A percentile compares a stretch with the other conserved stretches of the same genome.
These are phyloP conservation scores for Globisporangium recalcitrans DNA, from an alignment of 352 stramenopile species.

Conservation along the genomic window DNA sequence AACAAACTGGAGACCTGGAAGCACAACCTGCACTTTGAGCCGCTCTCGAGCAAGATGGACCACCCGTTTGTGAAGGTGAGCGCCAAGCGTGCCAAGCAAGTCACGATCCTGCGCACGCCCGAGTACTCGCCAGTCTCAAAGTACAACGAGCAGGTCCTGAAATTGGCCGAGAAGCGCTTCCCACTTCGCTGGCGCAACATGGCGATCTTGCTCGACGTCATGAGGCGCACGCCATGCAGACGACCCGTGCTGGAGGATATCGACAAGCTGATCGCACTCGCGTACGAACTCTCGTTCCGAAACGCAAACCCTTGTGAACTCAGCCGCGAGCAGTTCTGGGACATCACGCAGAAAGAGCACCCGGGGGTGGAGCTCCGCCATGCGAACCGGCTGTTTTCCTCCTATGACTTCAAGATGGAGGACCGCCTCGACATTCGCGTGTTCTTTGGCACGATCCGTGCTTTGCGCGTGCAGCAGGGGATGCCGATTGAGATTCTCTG, in stretches of 20 bases:
- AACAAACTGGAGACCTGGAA: conserved; percentile 37
- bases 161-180: conserved; percentile 34
- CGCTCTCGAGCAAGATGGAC: conserved; percentile 37
- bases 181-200: conserved; percentile 45
- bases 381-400: conserved; percentile 57
- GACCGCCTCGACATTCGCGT: conserved; percentile 51
- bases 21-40: conserved; percentile 36
- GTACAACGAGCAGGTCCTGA: conserved; percentile 29
- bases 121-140: conserved; percentile 36
- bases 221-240: conserved; percentile 50
- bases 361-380: conserved; percentile 33
- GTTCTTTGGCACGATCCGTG: conserved; percentile 42
- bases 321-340: conserved; percentile 43
- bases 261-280: conserved; percentile 49
- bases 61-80: conserved; percentile 38
- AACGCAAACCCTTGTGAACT: conserved; percentile 31
- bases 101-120: conserved; percentile 48
- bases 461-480: conserved; percentile 54
- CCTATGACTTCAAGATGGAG: conserved; percentile 43
- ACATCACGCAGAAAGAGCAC: conserved; percentile 45
- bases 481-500: conserved; percentile 44
- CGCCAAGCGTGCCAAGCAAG: conserved; percentile 25
- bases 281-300: conserved; percentile 42
- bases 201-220: conserved; percentile 39
- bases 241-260: conserved; percentile 60